Evolutionary conservation across 495 filamentous ascomycete genomes (phyloP), one percentile per base, ranked within the genome.

Genomic region (Neurospora sp.): DNA sequence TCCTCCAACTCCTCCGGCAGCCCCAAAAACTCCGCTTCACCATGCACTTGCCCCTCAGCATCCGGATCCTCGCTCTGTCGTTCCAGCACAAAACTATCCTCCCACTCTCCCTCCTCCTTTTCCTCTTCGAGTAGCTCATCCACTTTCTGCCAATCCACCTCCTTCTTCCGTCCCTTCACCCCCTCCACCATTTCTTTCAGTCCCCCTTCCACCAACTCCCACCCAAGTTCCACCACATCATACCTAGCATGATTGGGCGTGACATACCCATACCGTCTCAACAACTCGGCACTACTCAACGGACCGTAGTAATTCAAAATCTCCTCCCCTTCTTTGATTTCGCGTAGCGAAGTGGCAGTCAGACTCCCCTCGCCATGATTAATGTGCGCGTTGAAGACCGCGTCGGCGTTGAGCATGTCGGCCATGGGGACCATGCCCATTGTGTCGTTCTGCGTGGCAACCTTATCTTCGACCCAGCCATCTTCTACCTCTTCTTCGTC

Each of bases 351-450:
- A 69, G 88, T 90, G 82, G 93, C 93, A 18, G 88, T 87, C 31
- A 95, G 81, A 38, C 81, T 82, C 10, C 87, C 85, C 62, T 89
- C 88, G 73, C 89, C 89, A 77, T 95, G 91, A 77, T 91, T 92
- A 9, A 95, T 88, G 70, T 91, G 90, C 11, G 93, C 89, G 73
- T 97, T 96, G 71, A 90, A 90, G 76, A 93, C 90, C 3, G 92
- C 93, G 79, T 98, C 93, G 1, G 95, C 95, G 78, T 98, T 98
- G 14, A 97, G 87, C 75, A 97, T 90, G 80, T 98, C 95, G 3
- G 95, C 95, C 80, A 98, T 85, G 18, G 95, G 94, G 11, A 98
- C 91, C 93, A 98, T 95, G 62, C 92, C 93, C 80, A 97, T 93
- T 72, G 83, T 82, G 5, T 82, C 81, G 14, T 83, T 82, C 71